Evolutionary conservation across 495 filamentous ascomycete genomes (phyloP).

Genomic region (Talaromyces wortmannii): DNA sequence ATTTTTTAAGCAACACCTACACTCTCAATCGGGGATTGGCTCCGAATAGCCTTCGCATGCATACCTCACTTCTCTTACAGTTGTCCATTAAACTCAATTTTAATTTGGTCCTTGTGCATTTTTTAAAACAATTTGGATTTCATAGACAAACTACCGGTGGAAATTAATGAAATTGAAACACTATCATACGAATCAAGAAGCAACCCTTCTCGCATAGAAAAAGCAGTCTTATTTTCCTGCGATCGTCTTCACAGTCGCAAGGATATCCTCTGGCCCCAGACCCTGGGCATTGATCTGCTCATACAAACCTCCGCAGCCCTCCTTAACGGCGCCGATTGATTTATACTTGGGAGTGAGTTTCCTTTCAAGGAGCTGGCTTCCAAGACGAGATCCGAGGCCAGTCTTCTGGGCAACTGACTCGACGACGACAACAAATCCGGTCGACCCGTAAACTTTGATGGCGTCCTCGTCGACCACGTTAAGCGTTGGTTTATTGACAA

Average conservation of each 20-base stretch:
- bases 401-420: slow-evolving; percentile 36
- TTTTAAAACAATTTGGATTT: too few species aligned
- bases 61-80: too few species aligned
- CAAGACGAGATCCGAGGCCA: slow-evolving; percentile 30
- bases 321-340: slow-evolving; percentile 26
- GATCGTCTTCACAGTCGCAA: slow-evolving; percentile 18
- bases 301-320: slow-evolving; percentile 29
- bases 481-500: slow-evolving; percentile 34
- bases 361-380: slow-evolving; percentile 25
- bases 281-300: slow-evolving; percentile 32
- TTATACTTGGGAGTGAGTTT: slow-evolving; percentile 28
- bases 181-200: too few species aligned
- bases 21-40: too few species aligned
- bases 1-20: neutral
- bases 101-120: too few species aligned
- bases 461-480: slow-evolving; percentile 33
- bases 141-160: too few species aligned
- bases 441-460: slow-evolving; percentile 25
- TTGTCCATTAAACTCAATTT: too few species aligned
- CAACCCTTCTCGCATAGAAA: too few species aligned
- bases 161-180: too few species aligned
- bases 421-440: slow-evolving; percentile 26
- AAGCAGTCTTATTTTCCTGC: neutral
- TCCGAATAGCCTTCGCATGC: too few species aligned
- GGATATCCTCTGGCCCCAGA: slow-evolving; percentile 25